phyloP scores from a whole-genome alignment of 2,329 filamentous ascomycete genomes.

The Macrophomina tecta region DNA sequence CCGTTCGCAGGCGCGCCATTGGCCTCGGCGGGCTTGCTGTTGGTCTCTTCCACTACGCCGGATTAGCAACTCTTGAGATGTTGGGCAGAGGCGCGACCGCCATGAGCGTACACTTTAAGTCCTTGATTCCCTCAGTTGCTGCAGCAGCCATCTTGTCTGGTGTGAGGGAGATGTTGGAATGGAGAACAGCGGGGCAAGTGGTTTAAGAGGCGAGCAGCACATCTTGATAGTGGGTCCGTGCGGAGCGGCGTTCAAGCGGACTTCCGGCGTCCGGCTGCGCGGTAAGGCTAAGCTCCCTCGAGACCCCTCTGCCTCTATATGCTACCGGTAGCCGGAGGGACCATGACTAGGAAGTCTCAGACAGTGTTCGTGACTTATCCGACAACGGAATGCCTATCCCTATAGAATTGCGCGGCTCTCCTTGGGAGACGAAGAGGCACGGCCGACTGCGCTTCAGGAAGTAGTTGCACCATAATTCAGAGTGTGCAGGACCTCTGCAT shows the following conservation, averaged over 20 bases:
- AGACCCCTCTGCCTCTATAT: not conserved
- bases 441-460: not conserved
- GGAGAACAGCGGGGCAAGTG: conserved; percentile 5
- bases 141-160: conserved; percentile 44
- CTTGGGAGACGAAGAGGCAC: not conserved
- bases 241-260: conserved; percentile 19
- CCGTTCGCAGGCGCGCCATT: conserved; percentile 31
- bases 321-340: not conserved
- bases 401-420: conserved; percentile 2
- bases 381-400: conserved; percentile 19
- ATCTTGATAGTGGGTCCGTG: conserved; percentile 24
- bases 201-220: conserved; percentile 22
- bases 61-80: not conserved
- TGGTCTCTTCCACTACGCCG: conserved; percentile 44
- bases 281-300: conserved; percentile 1
- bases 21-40: conserved; percentile 35
- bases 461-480: not conserved
- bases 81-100: not conserved
- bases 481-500: not conserved
- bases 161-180: conserved; percentile 8
- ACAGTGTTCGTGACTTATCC: not conserved
- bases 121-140: conserved; percentile 44
- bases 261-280: conserved; percentile 16
- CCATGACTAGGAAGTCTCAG: not conserved
- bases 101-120: conserved; percentile 44